Conservation (phyloP, 1,284 basidiomycete species). For the Microbotryum silenes-acaulis region DNA sequence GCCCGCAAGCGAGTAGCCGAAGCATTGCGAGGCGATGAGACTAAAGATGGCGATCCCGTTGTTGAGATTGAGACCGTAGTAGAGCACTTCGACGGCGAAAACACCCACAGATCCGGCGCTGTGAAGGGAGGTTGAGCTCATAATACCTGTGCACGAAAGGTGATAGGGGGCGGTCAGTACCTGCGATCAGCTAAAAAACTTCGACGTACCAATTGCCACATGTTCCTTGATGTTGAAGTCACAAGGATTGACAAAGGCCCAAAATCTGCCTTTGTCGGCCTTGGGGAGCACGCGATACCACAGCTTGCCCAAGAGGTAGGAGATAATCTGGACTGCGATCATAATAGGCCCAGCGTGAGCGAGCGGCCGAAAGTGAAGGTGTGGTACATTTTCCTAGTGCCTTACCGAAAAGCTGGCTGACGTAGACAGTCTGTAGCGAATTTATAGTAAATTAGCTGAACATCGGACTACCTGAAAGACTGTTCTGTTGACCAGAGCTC, state of each 20-base stretch:
- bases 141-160: slow-evolving; percentile 42
- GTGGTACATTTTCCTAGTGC: no score
- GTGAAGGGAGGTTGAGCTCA: slow-evolving; percentile 57
- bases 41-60: slow-evolving; percentile 39
- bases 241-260: slow-evolving; percentile 31
- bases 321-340: slow-evolving; percentile 23
- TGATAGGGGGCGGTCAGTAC: no score
- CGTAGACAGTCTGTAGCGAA: slow-evolving; percentile 27
- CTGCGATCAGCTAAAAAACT: no score
- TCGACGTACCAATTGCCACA: slow-evolving; percentile 18
- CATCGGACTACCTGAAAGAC: no score
- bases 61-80: slow-evolving; percentile 52
- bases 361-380: no score
- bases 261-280: slow-evolving; percentile 21
- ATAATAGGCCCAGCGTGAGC: no score
- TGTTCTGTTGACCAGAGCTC: no score
- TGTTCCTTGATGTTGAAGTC: slow-evolving; percentile 34
- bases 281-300: slow-evolving; percentile 22
- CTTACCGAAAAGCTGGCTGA: slow-evolving; percentile 28
- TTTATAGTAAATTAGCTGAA: no score
- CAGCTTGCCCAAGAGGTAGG: slow-evolving; percentile 25
- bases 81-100: slow-evolving; percentile 55
- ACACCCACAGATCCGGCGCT: slow-evolving; percentile 60
- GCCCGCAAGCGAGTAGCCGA: slow-evolving; percentile 28
- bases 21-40: slow-evolving; percentile 10